Base-by-base conservation (phyloP, 768 basidiomycete species). In the Candolleomyces aberdarensis region DNA sequence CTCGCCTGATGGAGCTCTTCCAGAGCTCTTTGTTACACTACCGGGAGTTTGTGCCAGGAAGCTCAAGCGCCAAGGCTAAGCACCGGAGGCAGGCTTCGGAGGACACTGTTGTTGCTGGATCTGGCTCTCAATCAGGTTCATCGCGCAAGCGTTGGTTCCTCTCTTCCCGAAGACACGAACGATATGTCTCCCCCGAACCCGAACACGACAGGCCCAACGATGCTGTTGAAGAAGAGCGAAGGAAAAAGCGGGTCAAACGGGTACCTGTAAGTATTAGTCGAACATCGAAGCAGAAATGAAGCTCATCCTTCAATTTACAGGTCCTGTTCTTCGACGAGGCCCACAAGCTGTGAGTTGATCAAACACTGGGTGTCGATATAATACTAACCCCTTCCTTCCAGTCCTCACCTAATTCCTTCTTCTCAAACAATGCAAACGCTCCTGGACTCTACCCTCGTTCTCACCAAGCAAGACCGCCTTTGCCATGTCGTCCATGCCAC, bases 391-490 rank as follows among this genome's bases (percentile, higher is more conserved):
- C 51, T 15, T 7, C 36, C 9, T 56, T 26, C 44, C 32, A 93
- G 86, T 51, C 90, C 90, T 0, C 81, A 85, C 5, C 77, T 93
- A 47, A 89, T 93, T 46, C 86, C 89, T 64, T 91, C 89, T 0
- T 79, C 80, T 3, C 90, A 90, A 32, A 83, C 91, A 3, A 91
- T 94, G 89, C 94, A 92, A 70, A 87, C 86, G 63, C 74, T 94
- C 15, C 80, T 94, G 39, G 92, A 94, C 67, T 89, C 91, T 11
- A 90, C 92, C 84, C 83, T 93, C 19, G 92, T 93, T 14, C 75
- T 94, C 58, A 92, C 92, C 36, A 93, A 94, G 75, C 92, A 94
- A 71, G 92, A 93, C 68, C 78, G 88, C n/a, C 72, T 94, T 14
- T 90, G 88, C 67, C 90, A 92, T 67, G 87, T 92, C 66, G 85